Conservation (phyloP, 805 yeast species). For the Myxozyma lipomycoides region DNA sequence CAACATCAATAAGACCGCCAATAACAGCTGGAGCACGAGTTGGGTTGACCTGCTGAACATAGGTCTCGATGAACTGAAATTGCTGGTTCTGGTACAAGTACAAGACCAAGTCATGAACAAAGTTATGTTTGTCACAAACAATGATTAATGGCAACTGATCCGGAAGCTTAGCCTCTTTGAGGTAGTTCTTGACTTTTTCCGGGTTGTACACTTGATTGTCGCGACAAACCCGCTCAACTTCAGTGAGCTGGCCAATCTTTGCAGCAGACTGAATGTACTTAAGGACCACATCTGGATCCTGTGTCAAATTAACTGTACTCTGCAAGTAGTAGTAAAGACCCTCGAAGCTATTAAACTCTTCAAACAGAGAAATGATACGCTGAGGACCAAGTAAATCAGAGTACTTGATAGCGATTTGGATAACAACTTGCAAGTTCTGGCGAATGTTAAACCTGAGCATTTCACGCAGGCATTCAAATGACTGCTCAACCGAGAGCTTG, state of each 20-base stretch:
- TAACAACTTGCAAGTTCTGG: slow-evolving; percentile 85
- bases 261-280: slow-evolving; percentile 96
- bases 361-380: slow-evolving; percentile 82
- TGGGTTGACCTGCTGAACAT: slow-evolving; percentile 96
- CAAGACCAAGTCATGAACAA: slow-evolving; percentile 87
- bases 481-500: slow-evolving; percentile 88
- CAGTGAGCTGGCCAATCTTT: slow-evolving; percentile 80
- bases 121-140: slow-evolving; percentile 89
- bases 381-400: slow-evolving; percentile 88
- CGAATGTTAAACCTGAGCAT: slow-evolving; percentile 74
- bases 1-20: slow-evolving; percentile 94
- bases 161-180: slow-evolving; percentile 88
- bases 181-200: slow-evolving; percentile 93
- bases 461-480: slow-evolving; percentile 80
- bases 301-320: slow-evolving; percentile 87
- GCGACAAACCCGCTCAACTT: slow-evolving; percentile 91
- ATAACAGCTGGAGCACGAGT: slow-evolving; percentile 93
- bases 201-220: slow-evolving; percentile 94
- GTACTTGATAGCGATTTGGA: slow-evolving; percentile 94
- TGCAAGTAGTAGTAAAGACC: slow-evolving; percentile 93
- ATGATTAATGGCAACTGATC: slow-evolving; percentile 95
- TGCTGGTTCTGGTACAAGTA: slow-evolving; percentile 93
- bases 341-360: slow-evolving; percentile 85
- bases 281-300: slow-evolving; percentile 91
- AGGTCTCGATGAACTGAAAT: slow-evolving; percentile 94